Evolutionary conservation across 768 basidiomycete species (phyloP), one percentile per base, ranked within the genome.

Genomic region (Hortiboletus campestris): DNA sequence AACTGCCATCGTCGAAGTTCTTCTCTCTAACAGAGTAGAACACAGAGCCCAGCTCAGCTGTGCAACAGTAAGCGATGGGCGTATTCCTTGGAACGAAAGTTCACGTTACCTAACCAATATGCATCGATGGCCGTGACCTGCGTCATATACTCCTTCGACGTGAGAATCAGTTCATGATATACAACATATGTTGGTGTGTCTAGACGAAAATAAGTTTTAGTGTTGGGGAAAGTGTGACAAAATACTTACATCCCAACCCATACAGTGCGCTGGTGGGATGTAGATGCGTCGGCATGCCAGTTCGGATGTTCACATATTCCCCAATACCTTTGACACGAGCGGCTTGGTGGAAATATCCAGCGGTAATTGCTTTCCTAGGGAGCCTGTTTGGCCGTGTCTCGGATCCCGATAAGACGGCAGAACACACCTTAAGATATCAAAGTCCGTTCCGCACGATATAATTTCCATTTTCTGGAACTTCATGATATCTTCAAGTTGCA

Each of bases 301-400:
- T 94, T 44, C 97, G 84, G 61, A 96, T 89, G 72, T 99, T 98
- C 62, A 97, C 92, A 73, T 97, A 99, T 74, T 99, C 97, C 57
- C 96, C 96, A 60, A 98, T 98, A 69, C 97, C 97, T 77, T 99
- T 99, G 36, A 96, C 96, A 60, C 94, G 78, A 17, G 96, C 96
- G 1, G 96, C 94, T 75, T 99, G 97, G 72, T 98, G 97, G 82
- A 99, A 99, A 73, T 98, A 99, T 31, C 96, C 96, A 29, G 96
- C 90, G 36, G 93, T 88, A 62, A 99, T 98, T 2, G 94, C 93
- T 84, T 96, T 98, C 69, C 95, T 94, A 60, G 34, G 38, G 31
- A 36, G 17, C 38, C 22, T 25, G 36, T 57, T 54, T 4, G 32
- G 19, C 41, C 43, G 32, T 58, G 32, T 51, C 46, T 51, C 34